These are phyloP conservation scores for Aspergillus jensenii DNA, from an alignment of 2,329 filamentous ascomycete genomes.

Conservation along the genomic window DNA sequence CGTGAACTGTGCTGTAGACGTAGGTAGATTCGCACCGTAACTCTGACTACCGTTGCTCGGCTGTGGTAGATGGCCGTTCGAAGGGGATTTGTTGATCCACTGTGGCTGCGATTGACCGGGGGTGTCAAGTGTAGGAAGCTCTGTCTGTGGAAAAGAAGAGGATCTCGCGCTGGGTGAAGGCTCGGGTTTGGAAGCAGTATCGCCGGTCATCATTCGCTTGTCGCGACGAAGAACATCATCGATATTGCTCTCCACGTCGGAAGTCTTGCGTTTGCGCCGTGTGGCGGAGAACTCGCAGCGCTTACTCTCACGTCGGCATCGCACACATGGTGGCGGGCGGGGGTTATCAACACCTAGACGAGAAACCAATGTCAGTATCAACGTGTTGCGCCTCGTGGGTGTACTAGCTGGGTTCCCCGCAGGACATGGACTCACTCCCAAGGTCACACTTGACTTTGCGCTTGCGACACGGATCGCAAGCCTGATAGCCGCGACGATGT, in stretches of 20 bases:
- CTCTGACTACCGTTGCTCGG: conserved; percentile 22
- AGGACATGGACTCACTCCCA: conserved; percentile 38
- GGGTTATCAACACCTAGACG: conserved; percentile 75
- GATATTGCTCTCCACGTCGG: conserved; percentile 44
- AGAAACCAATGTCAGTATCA: conserved; percentile 7
- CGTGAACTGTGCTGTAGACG: conserved; percentile 27
- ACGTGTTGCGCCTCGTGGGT: not conserved
- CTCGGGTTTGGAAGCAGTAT: conserved; percentile 34
- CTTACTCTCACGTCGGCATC: conserved; percentile 92
- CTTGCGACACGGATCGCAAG: conserved; percentile 50
- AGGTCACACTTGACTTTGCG: conserved; percentile 52
- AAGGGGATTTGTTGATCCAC: conserved; percentile 31
- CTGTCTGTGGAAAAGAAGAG: conserved; percentile 27
- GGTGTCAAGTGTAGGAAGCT: conserved; percentile 12
- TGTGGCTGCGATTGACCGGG: conserved; percentile 17
- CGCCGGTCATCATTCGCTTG: conserved; percentile 54
- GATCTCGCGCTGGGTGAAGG: conserved; percentile 23
- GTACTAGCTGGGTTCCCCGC: not conserved
- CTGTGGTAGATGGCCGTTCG: conserved; percentile 19
- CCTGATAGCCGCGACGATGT: conserved; percentile 50
- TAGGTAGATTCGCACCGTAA: conserved; percentile 28
- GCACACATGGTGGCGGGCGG: conserved; percentile 87
- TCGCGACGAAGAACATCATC: conserved; percentile 44
- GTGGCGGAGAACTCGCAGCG: conserved; percentile 97
- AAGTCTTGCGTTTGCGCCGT: conserved; percentile 82